Evolutionary conservation across 305 asterid genomes (phyloP).

Genomic region (Fraxinus dipetala): DNA sequence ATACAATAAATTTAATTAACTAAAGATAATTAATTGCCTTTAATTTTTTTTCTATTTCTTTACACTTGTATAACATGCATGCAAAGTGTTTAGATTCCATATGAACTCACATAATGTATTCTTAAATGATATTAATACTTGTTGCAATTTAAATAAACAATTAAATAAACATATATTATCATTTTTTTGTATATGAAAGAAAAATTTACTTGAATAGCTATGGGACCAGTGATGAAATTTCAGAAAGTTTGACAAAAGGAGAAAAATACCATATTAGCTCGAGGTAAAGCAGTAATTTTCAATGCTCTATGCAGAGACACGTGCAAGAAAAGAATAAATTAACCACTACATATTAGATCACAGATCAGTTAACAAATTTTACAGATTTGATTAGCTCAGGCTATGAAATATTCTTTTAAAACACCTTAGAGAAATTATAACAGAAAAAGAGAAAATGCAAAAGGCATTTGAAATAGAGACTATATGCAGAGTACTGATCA

Average conservation of each 20-base stretch:
- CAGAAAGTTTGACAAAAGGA: not conserved
- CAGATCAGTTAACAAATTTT: not conserved
- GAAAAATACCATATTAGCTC: not conserved
- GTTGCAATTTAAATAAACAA: not conserved
- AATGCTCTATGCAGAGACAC: not conserved
- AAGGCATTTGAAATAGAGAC: not conserved
- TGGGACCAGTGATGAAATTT: not conserved
- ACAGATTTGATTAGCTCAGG: not conserved
- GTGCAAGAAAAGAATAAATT: not conserved
- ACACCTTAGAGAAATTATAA: not conserved
- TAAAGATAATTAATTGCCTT: not conserved
- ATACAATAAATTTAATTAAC: not conserved
- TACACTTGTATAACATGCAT: not conserved
- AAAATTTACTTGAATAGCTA: not conserved
- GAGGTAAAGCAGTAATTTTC: not conserved
- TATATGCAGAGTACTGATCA: not conserved
- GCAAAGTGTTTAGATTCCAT: not conserved
- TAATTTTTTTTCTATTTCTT: not conserved
- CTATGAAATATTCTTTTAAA: not conserved
- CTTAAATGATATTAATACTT: not conserved
- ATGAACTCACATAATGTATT: not conserved
- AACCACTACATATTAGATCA: not conserved
- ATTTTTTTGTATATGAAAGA: not conserved
- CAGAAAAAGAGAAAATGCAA: not conserved
- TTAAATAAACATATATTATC: not conserved